Evolutionary conservation across 169 alveolate species (phyloP).

Genomic region (Eimeria zaria): DNA sequence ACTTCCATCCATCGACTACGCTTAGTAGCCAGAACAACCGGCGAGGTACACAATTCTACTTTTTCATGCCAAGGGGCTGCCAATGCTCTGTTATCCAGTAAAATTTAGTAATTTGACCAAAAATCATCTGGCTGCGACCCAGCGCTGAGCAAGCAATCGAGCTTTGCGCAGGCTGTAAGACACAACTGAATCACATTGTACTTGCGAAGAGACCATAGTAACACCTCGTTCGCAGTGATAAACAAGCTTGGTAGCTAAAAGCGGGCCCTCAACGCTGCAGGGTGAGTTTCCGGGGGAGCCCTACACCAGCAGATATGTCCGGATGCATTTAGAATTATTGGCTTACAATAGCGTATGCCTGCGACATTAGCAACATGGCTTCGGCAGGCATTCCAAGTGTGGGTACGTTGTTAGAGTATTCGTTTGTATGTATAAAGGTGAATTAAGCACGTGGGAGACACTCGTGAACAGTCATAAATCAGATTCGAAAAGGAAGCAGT

Average conservation of each 20-base stretch:
- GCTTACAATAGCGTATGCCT: not conserved
- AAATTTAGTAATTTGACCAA: not conserved
- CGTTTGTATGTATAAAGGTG: not conserved
- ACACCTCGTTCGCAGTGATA: not conserved
- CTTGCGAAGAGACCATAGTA: not conserved
- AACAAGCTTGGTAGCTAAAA: not conserved
- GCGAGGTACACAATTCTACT: not conserved
- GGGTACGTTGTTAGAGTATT: not conserved
- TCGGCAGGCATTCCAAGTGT: not conserved
- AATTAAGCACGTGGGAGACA: not conserved
- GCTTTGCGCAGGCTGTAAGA: not conserved
- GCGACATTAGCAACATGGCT: not conserved
- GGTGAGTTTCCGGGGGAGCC: not conserved
- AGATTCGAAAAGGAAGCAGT: too few species aligned
- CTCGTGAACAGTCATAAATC: not conserved
- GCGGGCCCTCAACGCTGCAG: not conserved
- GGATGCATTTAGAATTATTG: not conserved
- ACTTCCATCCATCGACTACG: not conserved
- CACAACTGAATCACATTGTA: not conserved
- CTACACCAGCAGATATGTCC: not conserved
- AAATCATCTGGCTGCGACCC: not conserved
- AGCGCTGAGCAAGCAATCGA: not conserved
- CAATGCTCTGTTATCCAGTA: not conserved
- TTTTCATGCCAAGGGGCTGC: not conserved
- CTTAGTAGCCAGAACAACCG: not conserved